A percentile compares a stretch with the other conserved stretches of the same genome.
phyloP scores from a whole-genome alignment of 371 early-diverging fungal genomes.

The Cokeromyces recurvatus region DNA sequence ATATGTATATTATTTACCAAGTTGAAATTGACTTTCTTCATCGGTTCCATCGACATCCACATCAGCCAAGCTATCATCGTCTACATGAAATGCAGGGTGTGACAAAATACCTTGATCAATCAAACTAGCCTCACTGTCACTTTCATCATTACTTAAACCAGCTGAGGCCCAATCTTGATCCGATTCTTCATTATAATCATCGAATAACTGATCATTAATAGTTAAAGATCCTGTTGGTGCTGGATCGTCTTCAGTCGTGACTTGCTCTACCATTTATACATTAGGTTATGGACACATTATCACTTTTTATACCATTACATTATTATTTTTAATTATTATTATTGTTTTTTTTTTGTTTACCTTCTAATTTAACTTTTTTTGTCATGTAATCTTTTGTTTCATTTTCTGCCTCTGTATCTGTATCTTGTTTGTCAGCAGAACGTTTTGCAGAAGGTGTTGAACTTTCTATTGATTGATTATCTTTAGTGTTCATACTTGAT shows the following conservation, averaged over 20 bases:
- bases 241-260: constrained; percentile 10
- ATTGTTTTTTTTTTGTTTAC: background rate
- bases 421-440: constrained; percentile 4
- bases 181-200: constrained; percentile 43
- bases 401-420: background rate
- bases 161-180: constrained; percentile 45
- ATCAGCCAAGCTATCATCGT: constrained; percentile 25
- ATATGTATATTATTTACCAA: constrained; percentile 7
- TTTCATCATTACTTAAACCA: constrained; percentile 10
- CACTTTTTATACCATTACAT: no score
- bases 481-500: constrained; percentile 10
- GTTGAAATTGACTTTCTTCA: constrained; percentile 19
- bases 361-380: constrained; percentile 8
- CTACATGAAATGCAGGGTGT: constrained; percentile 23
- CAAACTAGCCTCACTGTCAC: constrained; percentile 18
- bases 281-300: background rate
- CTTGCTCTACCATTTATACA: background rate
- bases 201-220: constrained; percentile 16
- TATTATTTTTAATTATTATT: background rate
- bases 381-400: background rate
- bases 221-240: constrained; percentile 12
- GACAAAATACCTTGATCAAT: constrained; percentile 20
- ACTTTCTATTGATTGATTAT: constrained; percentile 2
- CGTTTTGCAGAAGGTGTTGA: background rate
- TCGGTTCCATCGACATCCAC: constrained; percentile 30